Evolutionary conservation across 139 green algal species (phyloP), one percentile per base, ranked within the genome.

Genomic region (Auxenochlorella pyrenoidosa): DNA sequence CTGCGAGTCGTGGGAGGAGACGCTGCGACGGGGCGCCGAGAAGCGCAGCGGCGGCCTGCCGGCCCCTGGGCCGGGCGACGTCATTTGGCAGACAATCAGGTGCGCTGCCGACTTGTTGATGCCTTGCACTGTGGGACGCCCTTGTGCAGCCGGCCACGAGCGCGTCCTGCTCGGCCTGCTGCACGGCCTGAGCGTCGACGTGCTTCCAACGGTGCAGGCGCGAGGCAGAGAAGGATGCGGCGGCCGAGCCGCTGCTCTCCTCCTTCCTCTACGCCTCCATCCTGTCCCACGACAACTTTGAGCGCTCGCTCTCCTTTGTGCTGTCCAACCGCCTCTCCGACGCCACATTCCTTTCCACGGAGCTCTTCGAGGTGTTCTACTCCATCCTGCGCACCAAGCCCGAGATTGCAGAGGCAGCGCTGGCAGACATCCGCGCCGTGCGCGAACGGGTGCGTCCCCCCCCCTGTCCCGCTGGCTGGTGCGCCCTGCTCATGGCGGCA

Each of bases 261-360:
- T 91, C 82, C 91, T 96, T 96, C 78, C 89, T 95, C 75, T 94
- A 94, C 79, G 92, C 92, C 32, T 90, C 76, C 82, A 92, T 96
- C 59, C 89, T 96, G 28, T 90, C 82, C 5, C 93, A 96, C 82
- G 77, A 92, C 83, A 91, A 75, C 86, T 94, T 96, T 84, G 89
- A 90, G 70, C 85, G 89, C 71, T 87, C 87, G 2, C 89, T 96
- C 82, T 90, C 92, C 19, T 94, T 94, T 81, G 87, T 96, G 34
- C 92, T 96, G 34, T 89, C 92, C 47, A 95, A 95, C 88, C 82
- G 92, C 30, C 82, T 95, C 51, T 89, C 88, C 15, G 88, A 94
- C 80, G 71, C 91, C 43, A 95, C 91, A 26, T 86, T 95, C 66
- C 86, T 95, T 32, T 86, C 93, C 43, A 94, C 93, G 0, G 92